These are phyloP conservation scores for Hemisphaericaspora lyxosophila DNA, from an alignment of 1,139 yeast genomes.

Conservation along the genomic window DNA sequence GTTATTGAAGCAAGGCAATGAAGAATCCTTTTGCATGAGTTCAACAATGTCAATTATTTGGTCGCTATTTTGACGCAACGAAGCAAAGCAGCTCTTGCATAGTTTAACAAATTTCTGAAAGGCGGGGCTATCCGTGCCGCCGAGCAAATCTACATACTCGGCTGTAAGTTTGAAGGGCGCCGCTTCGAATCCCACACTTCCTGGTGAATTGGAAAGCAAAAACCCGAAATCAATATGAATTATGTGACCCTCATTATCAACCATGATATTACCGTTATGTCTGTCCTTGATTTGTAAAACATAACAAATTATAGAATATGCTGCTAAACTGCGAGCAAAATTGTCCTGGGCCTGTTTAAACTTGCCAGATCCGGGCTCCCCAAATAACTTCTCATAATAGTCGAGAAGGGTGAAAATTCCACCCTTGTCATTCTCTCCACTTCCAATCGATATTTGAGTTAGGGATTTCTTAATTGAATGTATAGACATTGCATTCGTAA, in stretches of 20 bases:
- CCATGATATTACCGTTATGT: constrained; percentile 93
- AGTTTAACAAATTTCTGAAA: constrained; percentile 59
- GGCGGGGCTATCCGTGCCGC: constrained; percentile 65
- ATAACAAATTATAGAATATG: constrained; percentile 86
- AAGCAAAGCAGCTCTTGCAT: constrained; percentile 70
- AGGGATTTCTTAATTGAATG: constrained; percentile 92
- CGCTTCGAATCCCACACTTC: constrained; percentile 94
- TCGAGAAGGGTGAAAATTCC: constrained; percentile 70
- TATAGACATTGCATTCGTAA: constrained; percentile 87
- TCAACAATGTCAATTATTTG: constrained; percentile 80
- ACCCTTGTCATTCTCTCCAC: constrained; percentile 68
- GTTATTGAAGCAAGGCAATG: constrained; percentile 84
- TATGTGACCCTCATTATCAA: constrained; percentile 92
- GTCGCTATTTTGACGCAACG: constrained; percentile 68
- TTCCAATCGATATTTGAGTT: constrained; percentile 67
- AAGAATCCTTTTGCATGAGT: constrained; percentile 88
- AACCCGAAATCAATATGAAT: constrained; percentile 97
- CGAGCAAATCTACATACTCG: constrained; percentile 85
- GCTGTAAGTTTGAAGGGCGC: constrained; percentile 91
- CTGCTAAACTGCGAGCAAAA: constrained; percentile 82
- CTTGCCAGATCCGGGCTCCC: constrained; percentile 50
- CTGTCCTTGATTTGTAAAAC: constrained; percentile 89
- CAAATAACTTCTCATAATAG: constrained; percentile 75
- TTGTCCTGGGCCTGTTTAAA: constrained; percentile 76
- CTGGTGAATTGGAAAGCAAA: constrained; percentile 88